Evolutionary conservation across 2,329 filamentous ascomycete species (phyloP).

Genomic region (Plenodomus biglobosus): DNA sequence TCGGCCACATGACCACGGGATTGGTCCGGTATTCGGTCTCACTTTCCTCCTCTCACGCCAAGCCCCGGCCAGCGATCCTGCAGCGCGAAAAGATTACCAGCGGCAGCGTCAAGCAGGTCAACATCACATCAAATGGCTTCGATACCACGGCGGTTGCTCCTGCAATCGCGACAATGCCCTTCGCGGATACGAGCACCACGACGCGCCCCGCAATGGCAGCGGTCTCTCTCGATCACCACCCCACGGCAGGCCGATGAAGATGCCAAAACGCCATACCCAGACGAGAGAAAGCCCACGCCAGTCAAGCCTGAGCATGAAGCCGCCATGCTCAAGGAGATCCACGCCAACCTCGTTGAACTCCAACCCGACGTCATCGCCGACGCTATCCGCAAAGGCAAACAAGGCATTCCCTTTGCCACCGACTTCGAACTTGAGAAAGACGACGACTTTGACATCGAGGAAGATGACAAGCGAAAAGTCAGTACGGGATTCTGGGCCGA

Average conservation of each 20-base stretch:
- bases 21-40: conserved; percentile 22
- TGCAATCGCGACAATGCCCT: conserved; percentile 33
- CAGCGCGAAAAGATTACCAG: conserved; percentile 39
- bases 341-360: conserved; percentile 26
- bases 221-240: conserved; percentile 35
- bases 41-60: conserved; percentile 30
- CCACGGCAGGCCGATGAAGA: conserved; percentile 18
- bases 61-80: conserved; percentile 17
- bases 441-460: conserved; percentile 29
- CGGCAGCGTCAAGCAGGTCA: conserved; percentile 10
- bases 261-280: too few relatives aligned
- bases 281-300: too few relatives aligned
- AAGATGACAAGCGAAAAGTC: conserved; percentile 15
- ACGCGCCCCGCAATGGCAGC: conserved; percentile 35
- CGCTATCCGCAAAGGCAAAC: conserved; percentile 27
- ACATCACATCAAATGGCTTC: conserved; percentile 37
- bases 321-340: conserved; percentile 25
- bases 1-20: conserved; percentile 20
- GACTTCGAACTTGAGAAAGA: conserved; percentile 23
- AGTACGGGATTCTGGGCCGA: conserved; percentile 42
- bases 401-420: conserved; percentile 18
- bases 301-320: conserved; percentile 14
- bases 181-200: conserved; percentile 23
- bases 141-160: conserved; percentile 37
- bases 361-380: conserved; percentile 25